A percentile compares a stretch with the other conserved stretches of the same genome.
phyloP scores from a whole-genome alignment of 1,139 yeast species.

The Saccharomyces hybrid region DNA sequence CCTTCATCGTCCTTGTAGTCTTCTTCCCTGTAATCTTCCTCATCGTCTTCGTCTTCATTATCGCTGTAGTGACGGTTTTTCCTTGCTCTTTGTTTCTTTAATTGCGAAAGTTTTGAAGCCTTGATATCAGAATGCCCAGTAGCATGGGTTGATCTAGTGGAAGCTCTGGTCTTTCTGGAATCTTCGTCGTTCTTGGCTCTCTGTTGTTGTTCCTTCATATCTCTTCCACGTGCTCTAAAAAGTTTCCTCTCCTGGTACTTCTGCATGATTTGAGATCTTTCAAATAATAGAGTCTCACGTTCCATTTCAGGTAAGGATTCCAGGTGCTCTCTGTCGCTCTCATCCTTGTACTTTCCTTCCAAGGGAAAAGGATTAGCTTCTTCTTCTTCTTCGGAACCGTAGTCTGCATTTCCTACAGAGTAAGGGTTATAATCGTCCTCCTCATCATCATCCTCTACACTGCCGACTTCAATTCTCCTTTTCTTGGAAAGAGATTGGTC shows the following conservation, averaged over 20 bases:
- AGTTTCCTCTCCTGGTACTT: conserved; percentile 73
- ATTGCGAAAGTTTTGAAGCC: conserved; percentile 63
- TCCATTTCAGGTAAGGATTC: conserved; percentile 81
- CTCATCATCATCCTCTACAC: conserved; percentile 25
- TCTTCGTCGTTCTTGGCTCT: conserved; percentile 30
- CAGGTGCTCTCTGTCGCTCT: conserved; percentile 58
- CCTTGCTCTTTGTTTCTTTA: conserved; percentile 76
- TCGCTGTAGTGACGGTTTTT: conserved; percentile 36
- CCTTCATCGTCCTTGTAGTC: conserved; percentile 19
- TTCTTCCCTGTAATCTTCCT: conserved; percentile 32
- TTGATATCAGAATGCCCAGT: conserved; percentile 36
- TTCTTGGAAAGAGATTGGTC: conserved; percentile 25
- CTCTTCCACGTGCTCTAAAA: conserved; percentile 70
- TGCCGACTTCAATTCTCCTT: conserved; percentile 30
- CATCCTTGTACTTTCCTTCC: conserved; percentile 86
- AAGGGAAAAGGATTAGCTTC: conserved; percentile 74
- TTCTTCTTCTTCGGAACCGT: conserved; percentile 17
- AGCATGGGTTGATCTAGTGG: conserved; percentile 26
- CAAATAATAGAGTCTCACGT: conserved; percentile 83
- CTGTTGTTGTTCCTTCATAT: conserved; percentile 42
- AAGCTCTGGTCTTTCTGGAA: conserved; percentile 30
- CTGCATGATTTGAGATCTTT: conserved; percentile 87
- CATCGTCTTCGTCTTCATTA: conserved; percentile 36
- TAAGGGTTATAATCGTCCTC: conserved; percentile 32
- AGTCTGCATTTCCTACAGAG: conserved; percentile 13